A percentile compares a stretch with the other conserved stretches of the same genome.
phyloP scores from a whole-genome alignment of 2,329 filamentous ascomycete species.

The Xylaria sp. region DNA sequence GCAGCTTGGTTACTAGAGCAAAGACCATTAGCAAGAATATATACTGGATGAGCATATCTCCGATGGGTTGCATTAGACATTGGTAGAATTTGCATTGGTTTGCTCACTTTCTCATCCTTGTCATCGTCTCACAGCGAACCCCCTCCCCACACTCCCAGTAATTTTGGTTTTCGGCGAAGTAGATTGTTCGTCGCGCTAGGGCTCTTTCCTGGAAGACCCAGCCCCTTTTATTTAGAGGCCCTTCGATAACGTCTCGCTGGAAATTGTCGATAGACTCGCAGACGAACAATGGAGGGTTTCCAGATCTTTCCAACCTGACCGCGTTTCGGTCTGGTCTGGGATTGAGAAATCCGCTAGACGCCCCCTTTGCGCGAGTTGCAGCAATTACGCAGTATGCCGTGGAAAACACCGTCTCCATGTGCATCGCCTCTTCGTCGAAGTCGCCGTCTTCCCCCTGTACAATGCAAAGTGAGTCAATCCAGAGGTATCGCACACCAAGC shows the following conservation, averaged over 20 bases:
- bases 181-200: conserved; percentile 51
- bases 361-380: conserved; percentile 33
- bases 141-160: conserved; percentile 54
- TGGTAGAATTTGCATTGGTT: neutral
- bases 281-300: conserved; percentile 39
- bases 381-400: conserved; percentile 45
- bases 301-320: conserved; percentile 17
- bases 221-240: conserved; percentile 49
- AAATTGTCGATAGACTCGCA: conserved; percentile 51
- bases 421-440: conserved; percentile 39
- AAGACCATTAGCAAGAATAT: neutral
- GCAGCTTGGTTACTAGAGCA: conserved; percentile 38
- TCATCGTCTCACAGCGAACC: conserved; percentile 51
- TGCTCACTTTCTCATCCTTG: conserved; percentile 50
- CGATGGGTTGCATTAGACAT: neutral
- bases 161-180: conserved; percentile 50
- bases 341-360: conserved; percentile 42
- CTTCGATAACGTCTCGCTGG: conserved; percentile 46
- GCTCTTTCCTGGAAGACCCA: conserved; percentile 56
- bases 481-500: conserved; percentile 33
- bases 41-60: neutral
- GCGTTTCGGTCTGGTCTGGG: conserved; percentile 8
- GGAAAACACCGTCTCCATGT: conserved; percentile 47
- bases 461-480: conserved; percentile 41
- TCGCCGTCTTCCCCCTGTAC: conserved; percentile 35